phyloP scores from a whole-genome alignment of 192 early-diverging fungal genomes.

The Cetraspora pellucida region DNA sequence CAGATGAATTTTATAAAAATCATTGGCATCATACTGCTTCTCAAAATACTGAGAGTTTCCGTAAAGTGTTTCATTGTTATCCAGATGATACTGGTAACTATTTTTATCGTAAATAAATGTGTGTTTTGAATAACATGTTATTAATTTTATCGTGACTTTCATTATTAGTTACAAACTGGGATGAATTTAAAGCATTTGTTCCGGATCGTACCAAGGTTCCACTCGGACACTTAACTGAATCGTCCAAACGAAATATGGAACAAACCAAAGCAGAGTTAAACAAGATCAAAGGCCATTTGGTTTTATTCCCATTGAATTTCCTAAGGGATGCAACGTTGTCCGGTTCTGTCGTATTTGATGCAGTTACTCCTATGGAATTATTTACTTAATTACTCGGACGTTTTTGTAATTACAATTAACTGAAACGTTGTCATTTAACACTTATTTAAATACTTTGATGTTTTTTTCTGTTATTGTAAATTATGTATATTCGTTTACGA shows the following conservation, averaged over 20 bases:
- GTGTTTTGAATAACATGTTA: too few species aligned
- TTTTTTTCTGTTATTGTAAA: too few species aligned
- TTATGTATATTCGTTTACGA: too few species aligned
- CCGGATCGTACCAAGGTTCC: constrained; percentile 48
- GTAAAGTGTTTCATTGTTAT: constrained; percentile 83
- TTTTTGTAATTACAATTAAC: too few species aligned
- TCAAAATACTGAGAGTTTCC: constrained; percentile 69
- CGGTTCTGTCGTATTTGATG: constrained; percentile 45
- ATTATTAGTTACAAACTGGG: constrained; percentile 51
- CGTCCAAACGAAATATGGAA: constrained; percentile 17
- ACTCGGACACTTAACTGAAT: constrained; percentile 43
- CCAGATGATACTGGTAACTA: constrained; percentile 68
- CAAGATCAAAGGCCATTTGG: constrained; percentile 48
- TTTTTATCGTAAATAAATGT: neutral
- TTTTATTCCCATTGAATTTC: constrained; percentile 43
- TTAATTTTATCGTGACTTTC: neutral
- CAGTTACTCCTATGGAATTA: constrained; percentile 57
- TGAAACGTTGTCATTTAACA: too few species aligned
- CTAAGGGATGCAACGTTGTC: constrained; percentile 37
- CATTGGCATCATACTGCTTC: constrained; percentile 69
- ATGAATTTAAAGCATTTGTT: constrained; percentile 52
- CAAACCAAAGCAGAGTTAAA: constrained; percentile 42
- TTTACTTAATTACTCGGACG: constrained; percentile 45
- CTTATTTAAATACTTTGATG: too few species aligned
- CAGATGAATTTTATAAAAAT: constrained; percentile 56